Base-by-base conservation (phyloP, 257 asterid genomes). In the Striga asiatica region DNA sequence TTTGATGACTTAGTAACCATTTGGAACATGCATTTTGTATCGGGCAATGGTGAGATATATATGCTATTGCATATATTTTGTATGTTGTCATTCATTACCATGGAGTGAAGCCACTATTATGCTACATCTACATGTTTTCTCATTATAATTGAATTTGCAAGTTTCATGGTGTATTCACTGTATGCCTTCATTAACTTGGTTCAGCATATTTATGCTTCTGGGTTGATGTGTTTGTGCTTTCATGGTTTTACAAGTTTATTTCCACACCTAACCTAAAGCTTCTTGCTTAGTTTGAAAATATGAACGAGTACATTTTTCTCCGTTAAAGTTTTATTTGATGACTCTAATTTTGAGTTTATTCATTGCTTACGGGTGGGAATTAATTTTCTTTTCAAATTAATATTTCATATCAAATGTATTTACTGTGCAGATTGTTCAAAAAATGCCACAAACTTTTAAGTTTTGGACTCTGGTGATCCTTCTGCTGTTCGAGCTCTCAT, bases 361-460 rank as follows among this genome's bases (percentile, higher is more conserved):
- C 45, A 8, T 47, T 49, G 3, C 50, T 23, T 47, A 32, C 41
- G 22, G 11, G 23, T 27, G 38, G 56, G 9, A 27, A 50, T 27
- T 34, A 31, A 14, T 29, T 39, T 38, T 17, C 55, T 16, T 48
- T 39, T 28, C 53, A 53, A 67, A 66, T 25, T 23, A 45, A 21
- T 48, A 39, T 71, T 75, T 71, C 68, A 67, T 61, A 50, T 35
- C 59, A 64, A 53, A 68, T 61, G 58, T 69, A 75, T 76, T 73
- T 66, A 57, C 59, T 73, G 73, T 78, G 89, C 85, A 81, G 89
- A 81, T 81, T 60, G 76, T 75, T 77, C 78, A 70, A 58, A 73
- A n/a, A 73, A 56, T 73, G 78, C 80, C 56, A 50, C 84, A 68
- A 68, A 62, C 73, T 75, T 78, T 81, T 78, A 62, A 39, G 71